A percentile compares a stretch with the other conserved stretches of the same genome.
These are phyloP conservation scores for Cyberlindnera lachancei DNA, from an alignment of 805 yeast species.

Conservation along the genomic window DNA sequence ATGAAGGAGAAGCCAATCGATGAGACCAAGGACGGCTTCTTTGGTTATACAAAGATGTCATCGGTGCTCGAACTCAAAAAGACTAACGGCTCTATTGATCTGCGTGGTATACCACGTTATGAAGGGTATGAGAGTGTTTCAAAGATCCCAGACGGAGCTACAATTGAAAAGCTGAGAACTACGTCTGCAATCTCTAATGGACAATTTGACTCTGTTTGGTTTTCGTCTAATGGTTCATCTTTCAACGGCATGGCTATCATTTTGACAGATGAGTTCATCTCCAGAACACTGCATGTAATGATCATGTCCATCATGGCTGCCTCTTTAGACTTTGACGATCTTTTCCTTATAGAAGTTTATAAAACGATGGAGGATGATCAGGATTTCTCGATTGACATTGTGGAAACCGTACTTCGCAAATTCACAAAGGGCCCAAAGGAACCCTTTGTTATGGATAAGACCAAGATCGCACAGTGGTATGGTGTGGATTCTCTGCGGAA, in stretches of 20 bases:
- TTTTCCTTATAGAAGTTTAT: constrained; percentile 24
- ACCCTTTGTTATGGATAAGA: constrained; percentile 34
- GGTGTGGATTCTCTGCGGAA: constrained; percentile 47
- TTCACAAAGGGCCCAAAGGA: constrained; percentile 29
- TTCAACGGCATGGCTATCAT: constrained; percentile 37
- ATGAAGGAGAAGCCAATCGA: constrained; percentile 30
- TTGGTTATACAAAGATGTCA: constrained; percentile 28
- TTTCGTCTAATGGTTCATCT: constrained; percentile 45
- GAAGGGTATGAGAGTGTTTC: constrained; percentile 23
- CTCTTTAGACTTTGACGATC: constrained; percentile 22
- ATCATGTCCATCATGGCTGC: constrained; percentile 33
- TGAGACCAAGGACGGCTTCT: constrained; percentile 17
- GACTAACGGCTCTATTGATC: constrained; percentile 26
- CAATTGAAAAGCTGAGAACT: constrained; percentile 27
- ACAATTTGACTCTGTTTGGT: constrained; percentile 51
- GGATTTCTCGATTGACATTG: constrained; percentile 34
- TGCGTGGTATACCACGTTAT: constrained; percentile 29
- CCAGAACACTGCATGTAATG: constrained; percentile 28
- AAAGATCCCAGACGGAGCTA: constrained; percentile 1
- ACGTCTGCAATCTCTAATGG: constrained; percentile 45
- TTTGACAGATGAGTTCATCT: constrained; percentile 27
- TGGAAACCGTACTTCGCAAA: constrained; percentile 41
- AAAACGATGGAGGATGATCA: constrained; percentile 24
- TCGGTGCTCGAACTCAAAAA: constrained; percentile 31
- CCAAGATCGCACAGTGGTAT: constrained; percentile 48